Evolutionary conservation across 257 asterid species (phyloP), one percentile per base, ranked within the genome.

Genomic region (Phtheirospermum japonicum): DNA sequence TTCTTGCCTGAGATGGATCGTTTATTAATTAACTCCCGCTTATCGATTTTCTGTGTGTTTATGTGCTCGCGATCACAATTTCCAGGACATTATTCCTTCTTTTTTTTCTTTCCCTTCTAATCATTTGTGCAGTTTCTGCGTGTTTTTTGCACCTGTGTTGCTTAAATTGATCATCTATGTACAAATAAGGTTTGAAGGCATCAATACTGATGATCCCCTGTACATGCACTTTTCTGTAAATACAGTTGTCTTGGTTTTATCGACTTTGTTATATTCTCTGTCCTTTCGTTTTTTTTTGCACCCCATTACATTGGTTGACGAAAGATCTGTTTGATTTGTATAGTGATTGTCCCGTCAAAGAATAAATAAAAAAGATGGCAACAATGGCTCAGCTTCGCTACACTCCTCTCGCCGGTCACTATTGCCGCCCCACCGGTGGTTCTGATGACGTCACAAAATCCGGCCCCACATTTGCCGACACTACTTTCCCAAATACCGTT

Each of bases 321-420:
- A 36, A 65, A 14, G 39, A 59, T 58, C 58, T 31, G 8, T 39
- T 70, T 2, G 20, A 55, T 43, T 39, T 51, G 40, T 52, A 54
- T 39, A 48, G 72, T 32, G 12, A 50, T 43, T 42, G 4, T 58
- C 19, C 34, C 42, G 4, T 61, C 31, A 7, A 31, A 11, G 10
- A 10, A 28, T n/a, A 8, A 12, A 10, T 2, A 2, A 7, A 48
- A 42, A 37, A 52, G 39, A 76, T 71, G 81, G 72, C 75, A 43
- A 33, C 75, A 59, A 65, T 65, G 76, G 60, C 82, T 48, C 79
- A 77, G 76, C 74, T 77, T 43, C 82, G 79, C 14, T 77, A 69
- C 70, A 61, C 76, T 20, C 82, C 82, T 50, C 67, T 77, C 16
- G 54, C 74, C 0, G 72, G 69, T 17, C 63, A 57, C 51, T 62